Conservation (phyloP, 352 stramenopile species). For the Phytophthora capsici region DNA sequence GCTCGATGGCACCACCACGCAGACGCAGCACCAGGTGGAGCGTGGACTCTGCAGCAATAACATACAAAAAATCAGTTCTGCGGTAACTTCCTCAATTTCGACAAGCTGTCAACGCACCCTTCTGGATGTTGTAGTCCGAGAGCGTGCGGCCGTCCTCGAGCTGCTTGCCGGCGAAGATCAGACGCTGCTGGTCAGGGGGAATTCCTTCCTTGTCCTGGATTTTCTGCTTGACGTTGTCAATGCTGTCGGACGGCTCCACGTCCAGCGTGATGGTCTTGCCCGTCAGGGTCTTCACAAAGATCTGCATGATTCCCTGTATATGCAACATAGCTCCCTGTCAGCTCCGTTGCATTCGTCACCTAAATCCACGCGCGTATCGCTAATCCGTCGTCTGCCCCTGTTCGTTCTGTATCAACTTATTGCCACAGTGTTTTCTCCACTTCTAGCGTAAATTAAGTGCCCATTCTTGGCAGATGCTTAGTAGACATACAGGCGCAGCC, state of each 20-base stretch:
- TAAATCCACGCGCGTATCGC: slow-evolving; percentile 1
- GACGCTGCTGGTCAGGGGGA: slow-evolving; percentile 98
- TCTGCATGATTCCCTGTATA: slow-evolving; percentile 88
- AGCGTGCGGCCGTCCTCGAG: slow-evolving; percentile 96
- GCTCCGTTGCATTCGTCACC: slow-evolving; percentile 9
- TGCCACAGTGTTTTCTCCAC: slow-evolving; percentile 14
- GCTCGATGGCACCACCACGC: slow-evolving; percentile 94
- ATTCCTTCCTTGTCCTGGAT: slow-evolving; percentile 99
- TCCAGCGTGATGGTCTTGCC: slow-evolving; percentile 98
- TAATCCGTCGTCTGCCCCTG: slow-evolving; percentile 7
- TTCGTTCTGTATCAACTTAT: slow-evolving; percentile 11
- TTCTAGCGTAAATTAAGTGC: not conserved
- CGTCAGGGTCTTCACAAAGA: slow-evolving; percentile 98
- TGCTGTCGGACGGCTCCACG: slow-evolving; percentile 97
- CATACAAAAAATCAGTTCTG: not conserved
- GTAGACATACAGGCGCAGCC: not conserved
- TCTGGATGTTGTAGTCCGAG: slow-evolving; percentile 96
- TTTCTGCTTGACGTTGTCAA: slow-evolving; percentile 99
- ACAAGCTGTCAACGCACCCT: slow-evolving; percentile 43
- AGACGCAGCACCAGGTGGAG: slow-evolving; percentile 97
- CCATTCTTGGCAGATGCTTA: not conserved
- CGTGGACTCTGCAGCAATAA: slow-evolving; percentile 86
- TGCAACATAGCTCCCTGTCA: slow-evolving; percentile 18
- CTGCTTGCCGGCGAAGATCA: slow-evolving; percentile 99
- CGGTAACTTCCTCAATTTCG: not conserved